phyloP scores from a whole-genome alignment of 345 rosid species.

The Moricandia arvensis region DNA sequence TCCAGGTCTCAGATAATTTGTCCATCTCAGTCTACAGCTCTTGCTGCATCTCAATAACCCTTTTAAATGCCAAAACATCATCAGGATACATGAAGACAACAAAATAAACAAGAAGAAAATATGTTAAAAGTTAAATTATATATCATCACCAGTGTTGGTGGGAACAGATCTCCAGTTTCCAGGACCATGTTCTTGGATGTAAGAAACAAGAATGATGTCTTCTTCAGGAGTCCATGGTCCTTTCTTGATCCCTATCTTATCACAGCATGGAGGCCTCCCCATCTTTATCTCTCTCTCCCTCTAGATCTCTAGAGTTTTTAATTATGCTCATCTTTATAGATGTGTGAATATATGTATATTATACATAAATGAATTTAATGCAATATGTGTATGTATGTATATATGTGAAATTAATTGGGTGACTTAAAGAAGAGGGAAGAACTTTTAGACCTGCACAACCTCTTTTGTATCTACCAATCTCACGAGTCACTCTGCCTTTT shows the following conservation, averaged over 20 bases:
- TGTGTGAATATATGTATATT: conserved; percentile 31
- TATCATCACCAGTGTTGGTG: conserved; percentile 65
- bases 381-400: conserved; percentile 33
- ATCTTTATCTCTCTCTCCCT: conserved; percentile 34
- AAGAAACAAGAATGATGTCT: conserved; percentile 89
- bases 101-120: neutral
- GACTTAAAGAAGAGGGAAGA: conserved; percentile 43
- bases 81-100: conserved; percentile 1
- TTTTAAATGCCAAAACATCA: conserved; percentile 29
- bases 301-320: conserved; percentile 25
- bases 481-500: conserved; percentile 38
- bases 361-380: conserved; percentile 36
- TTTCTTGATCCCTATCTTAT: conserved; percentile 86
- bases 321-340: conserved; percentile 26
- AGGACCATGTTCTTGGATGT: conserved; percentile 93
- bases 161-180: conserved; percentile 99
- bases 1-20: conserved; percentile 98
- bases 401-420: conserved; percentile 32
- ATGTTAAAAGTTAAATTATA: conserved; percentile 15
- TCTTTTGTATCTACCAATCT: conserved; percentile 36
- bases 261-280: conserved; percentile 97
- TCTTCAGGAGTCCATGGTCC: conserved; percentile 99
- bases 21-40: conserved; percentile 99
- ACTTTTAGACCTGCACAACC: conserved; percentile 29
- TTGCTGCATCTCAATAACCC: conserved; percentile 95